Percentiles rank a stretch among this genome's conserved stretches.
These are phyloP conservation scores for Scedosporium boydii DNA, from an alignment of 2,329 filamentous ascomycete genomes.

Conservation along the genomic window DNA sequence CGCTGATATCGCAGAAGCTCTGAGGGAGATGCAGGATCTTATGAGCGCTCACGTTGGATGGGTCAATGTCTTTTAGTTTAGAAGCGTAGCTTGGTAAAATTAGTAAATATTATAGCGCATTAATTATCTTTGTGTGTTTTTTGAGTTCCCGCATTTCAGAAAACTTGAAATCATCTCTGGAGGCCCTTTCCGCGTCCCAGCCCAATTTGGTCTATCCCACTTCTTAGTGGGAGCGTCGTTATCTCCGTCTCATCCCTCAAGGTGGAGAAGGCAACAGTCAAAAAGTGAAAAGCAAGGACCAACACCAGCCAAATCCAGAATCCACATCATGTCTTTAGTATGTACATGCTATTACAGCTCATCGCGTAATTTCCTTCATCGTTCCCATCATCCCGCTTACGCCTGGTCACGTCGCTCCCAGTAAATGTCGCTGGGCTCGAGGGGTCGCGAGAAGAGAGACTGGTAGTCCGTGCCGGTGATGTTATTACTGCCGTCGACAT, in stretches of 20 bases:
- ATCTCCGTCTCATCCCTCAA: neutral
- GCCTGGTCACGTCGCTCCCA: constrained; percentile 60
- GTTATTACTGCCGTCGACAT: constrained; percentile 58
- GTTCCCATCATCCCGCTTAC: constrained; percentile 8
- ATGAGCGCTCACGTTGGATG: neutral
- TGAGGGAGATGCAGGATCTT: neutral
- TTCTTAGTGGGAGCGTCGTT: neutral
- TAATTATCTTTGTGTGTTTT: neutral
- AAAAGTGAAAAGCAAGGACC: neutral
- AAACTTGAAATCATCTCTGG: too few relatives aligned
- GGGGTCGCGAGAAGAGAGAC: constrained; percentile 64
- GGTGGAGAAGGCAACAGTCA: neutral
- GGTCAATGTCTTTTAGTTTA: neutral
- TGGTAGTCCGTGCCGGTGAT: constrained; percentile 61
- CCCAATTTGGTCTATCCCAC: neutral
- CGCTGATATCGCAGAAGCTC: too few relatives aligned
- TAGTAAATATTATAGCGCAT: constrained; percentile 1
- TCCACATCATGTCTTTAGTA: constrained; percentile 9
- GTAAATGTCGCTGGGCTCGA: constrained; percentile 60
- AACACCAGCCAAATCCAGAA: neutral
- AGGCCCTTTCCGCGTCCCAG: neutral
- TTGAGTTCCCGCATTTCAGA: constrained; percentile 6
- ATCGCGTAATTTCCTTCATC: constrained; percentile 1
- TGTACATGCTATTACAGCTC: constrained; percentile 11
- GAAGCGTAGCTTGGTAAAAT: neutral